A percentile compares a stretch with the other conserved stretches of the same genome.
Evolutionary conservation across 2,329 filamentous ascomycete genomes (phyloP).

Genomic region (Pseudopithomyces maydicus): DNA sequence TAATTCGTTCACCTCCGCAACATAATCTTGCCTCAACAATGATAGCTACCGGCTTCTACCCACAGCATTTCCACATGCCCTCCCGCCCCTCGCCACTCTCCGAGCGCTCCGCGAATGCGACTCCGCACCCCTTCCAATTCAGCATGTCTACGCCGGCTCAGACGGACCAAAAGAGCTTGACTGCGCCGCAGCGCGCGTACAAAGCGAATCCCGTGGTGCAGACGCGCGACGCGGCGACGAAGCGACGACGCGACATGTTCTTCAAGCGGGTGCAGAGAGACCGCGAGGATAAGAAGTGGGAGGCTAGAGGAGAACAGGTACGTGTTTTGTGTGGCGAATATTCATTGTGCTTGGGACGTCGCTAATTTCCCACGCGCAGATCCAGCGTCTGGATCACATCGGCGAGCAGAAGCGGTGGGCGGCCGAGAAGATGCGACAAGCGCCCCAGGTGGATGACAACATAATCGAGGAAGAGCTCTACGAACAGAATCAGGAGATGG

Average conservation of each 20-base stretch:
- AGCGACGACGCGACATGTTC: slow-evolving; percentile 70
- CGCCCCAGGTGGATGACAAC: slow-evolving; percentile 37
- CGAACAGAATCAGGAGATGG: slow-evolving; percentile 29
- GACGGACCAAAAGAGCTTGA: slow-evolving; percentile 20
- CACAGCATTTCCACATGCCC: slow-evolving; percentile 37
- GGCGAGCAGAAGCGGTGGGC: slow-evolving; percentile 52
- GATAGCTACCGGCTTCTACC: slow-evolving; percentile 32
- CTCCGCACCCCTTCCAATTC: slow-evolving; percentile 31
- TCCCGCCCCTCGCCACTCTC: slow-evolving; percentile 51
- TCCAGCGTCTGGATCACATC: slow-evolving; percentile 54
- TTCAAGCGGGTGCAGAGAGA: slow-evolving; percentile 61
- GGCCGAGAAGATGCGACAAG: slow-evolving; percentile 48
- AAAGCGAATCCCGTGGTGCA: slow-evolving; percentile 69
- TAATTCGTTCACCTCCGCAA: no score
- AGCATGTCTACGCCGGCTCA: slow-evolving; percentile 29
- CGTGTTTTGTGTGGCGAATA: slow-evolving; percentile 2
- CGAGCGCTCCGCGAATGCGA: slow-evolving; percentile 48
- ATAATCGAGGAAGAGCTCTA: slow-evolving; percentile 29
- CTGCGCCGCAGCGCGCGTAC: slow-evolving; percentile 44
- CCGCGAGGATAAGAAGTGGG: slow-evolving; percentile 54
- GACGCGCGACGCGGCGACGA: slow-evolving; percentile 64
- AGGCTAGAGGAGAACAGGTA: slow-evolving; percentile 54
- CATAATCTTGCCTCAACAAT: slow-evolving; percentile 23
- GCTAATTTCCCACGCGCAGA: slow-evolving; percentile 31
- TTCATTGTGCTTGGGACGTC: neutral